Base-by-base conservation (phyloP, 148 eudicot genomes). In the Rhododendron vialii region DNA sequence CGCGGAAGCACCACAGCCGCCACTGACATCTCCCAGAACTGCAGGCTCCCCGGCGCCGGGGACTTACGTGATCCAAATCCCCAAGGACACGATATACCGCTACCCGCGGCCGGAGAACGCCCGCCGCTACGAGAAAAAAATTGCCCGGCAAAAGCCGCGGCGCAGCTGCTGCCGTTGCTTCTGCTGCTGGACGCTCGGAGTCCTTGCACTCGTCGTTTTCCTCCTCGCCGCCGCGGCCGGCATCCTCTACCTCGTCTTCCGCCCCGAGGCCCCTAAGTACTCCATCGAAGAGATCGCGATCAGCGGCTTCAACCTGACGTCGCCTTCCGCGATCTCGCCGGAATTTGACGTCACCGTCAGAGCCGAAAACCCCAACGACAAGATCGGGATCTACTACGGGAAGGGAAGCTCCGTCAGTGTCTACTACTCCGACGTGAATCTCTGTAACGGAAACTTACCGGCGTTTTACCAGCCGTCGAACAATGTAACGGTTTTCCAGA, bases 51-150 rank as follows among this genome's bases (percentile, higher is more conserved):
- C 95, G 1, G 86, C 92, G 47, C 88, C 96, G 4, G 93, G 91
- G 12, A 95, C 98, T 2, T 95, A 94, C 78, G 92, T 95, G 20
- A 89, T 97, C 38, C 98, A 94, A 84, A 82, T 97, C 45, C 96
- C 99, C 1, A 95, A 93, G 82, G 98, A 97, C 24, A 98, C 94
- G 38, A 89, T 97, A 53, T 95, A 88, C 88, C 95, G 95, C 22
- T 86, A 90, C 53, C 99, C 99, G 1, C 94, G 96, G 0, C 95
- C 98, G 13, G 98, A 94, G 65, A 96, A 96, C 76, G 93, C 94
- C 35, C 91, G 84, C 84, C 91, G 90, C 51, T 89, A 77, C 87
- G 84, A 93, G 50, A 89, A 83, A 4, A 88, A 83, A 4, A 88
- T 89, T 85, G 78, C 93, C 7, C 77, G 86, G 30, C 78, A 75